Base-by-base conservation (phyloP, 805 yeast species). In the Candida gorgasii region DNA sequence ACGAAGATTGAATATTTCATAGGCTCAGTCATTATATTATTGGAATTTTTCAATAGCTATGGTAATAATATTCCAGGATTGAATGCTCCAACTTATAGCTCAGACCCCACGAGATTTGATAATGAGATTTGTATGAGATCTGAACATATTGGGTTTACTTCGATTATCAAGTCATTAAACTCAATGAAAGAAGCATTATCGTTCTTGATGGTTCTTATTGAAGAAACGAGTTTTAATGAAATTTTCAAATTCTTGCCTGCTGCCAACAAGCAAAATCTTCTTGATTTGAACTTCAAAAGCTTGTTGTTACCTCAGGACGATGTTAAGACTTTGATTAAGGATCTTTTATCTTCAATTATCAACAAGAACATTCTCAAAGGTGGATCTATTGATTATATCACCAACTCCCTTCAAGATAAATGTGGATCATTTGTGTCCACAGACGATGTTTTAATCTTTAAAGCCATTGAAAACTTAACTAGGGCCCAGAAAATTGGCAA, bases 351-450 rank as follows among this genome's bases (percentile, higher is more conserved):
- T 1, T 86, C 96, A 1, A 81, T 93, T 27, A 89, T 93, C 48
- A 90, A 90, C 63, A 85, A 85, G 59, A 88, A 86, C 51, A 89
- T 93, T 44, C 75, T 87, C 28, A 80, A 86, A 50, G 98, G 99
- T n/a, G 92, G 88, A 3, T 86, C 96, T 0, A 92, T 93, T 34
- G 98, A 92, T 58, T 73, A 84, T 44, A 87, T 92, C 39, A 95
- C 97, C 1, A 81, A 83, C 26, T 81, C 90, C 1, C 69, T 93
- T 39, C 96, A 93, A 63, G 95, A 88, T 42, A 82, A 92, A 46
- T 93, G 99, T 70, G 95, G 96, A 1, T 82, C 96, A 0, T 93
- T 89, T 63, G 93, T 98, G 57, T 88, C 97, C 0, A 80, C 95
- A 12, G 88, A 86, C 51, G 99, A 93, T 63, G 97, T 93, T 19